These are phyloP conservation scores for Calonectria hongkongensis DNA, from an alignment of 2,329 filamentous ascomycete species.

Conservation along the genomic window DNA sequence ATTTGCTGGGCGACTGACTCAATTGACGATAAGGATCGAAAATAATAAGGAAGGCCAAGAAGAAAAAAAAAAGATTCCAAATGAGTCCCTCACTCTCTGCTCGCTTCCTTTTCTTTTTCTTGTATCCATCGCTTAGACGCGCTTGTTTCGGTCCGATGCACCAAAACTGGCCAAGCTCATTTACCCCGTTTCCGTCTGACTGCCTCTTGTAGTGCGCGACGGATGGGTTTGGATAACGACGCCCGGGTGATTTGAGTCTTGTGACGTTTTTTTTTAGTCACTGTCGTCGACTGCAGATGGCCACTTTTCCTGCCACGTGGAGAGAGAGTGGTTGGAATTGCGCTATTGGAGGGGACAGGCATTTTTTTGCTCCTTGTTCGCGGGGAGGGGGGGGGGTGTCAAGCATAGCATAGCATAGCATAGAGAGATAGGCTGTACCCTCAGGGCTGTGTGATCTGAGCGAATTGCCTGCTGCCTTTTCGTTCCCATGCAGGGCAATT, in stretches of 20 bases:
- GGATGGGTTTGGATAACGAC: constrained; percentile 26
- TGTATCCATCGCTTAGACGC: constrained; percentile 5
- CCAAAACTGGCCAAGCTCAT: constrained; percentile 19
- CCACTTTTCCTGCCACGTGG: constrained; percentile 22
- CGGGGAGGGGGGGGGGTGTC: not conserved
- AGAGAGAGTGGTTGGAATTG: constrained; percentile 7
- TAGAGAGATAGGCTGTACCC: constrained; percentile 1
- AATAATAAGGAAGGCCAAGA: not conserved
- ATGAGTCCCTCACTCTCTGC: not conserved
- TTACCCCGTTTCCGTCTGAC: constrained; percentile 18
- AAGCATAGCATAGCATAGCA: too few relatives aligned
- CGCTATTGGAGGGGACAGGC: constrained; percentile 11
- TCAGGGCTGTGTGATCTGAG: not conserved
- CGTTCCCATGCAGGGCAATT: constrained; percentile 16
- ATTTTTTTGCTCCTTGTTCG: not conserved
- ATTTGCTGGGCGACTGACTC: constrained; percentile 4
- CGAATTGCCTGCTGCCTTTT: constrained; percentile 16
- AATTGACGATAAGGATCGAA: not conserved
- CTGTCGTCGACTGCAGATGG: constrained; percentile 21
- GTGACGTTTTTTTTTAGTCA: constrained; percentile 26
- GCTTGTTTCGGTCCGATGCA: constrained; percentile 22
- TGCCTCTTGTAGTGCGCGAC: constrained; percentile 13
- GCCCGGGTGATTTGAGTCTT: constrained; percentile 21
- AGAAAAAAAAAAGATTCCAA: not conserved
- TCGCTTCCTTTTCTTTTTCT: not conserved